Evolutionary conservation across 1,284 basidiomycete genomes (phyloP).

Genomic region (Tilletia horrida): DNA sequence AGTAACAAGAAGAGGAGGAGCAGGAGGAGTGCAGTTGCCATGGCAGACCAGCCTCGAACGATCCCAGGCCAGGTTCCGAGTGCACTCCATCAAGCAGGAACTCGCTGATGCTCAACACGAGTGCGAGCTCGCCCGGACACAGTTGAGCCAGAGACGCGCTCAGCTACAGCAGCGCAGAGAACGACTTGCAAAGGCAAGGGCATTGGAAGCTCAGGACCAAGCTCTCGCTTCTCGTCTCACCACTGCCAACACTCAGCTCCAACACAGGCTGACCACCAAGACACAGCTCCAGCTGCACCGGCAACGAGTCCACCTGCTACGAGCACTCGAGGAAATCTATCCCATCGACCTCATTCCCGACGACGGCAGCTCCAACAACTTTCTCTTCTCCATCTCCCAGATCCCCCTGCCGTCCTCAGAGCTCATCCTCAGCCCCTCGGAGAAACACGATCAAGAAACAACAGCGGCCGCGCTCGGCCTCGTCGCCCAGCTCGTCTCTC

Average conservation of each 20-base stretch:
- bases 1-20: neutral
- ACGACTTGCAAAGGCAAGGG: neutral
- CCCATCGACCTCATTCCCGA: conserved; percentile 42
- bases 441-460: conserved; percentile 2
- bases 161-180: neutral
- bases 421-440: neutral
- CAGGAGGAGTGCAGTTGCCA: neutral
- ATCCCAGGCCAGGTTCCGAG: conserved; percentile 6
- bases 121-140: neutral
- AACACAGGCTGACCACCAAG: too few species aligned
- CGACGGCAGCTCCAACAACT: conserved; percentile 32
- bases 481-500: conserved; percentile 46
- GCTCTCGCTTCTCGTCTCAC: neutral
- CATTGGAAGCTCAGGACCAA: neutral
- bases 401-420: conserved; percentile 42
- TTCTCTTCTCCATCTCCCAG: conserved; percentile 49
- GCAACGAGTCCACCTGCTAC: conserved; percentile 34
- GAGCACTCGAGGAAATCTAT: conserved; percentile 46
- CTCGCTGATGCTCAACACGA: neutral
- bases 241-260: neutral
- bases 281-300: neutral
- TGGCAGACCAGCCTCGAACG: conserved; percentile 2
- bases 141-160: neutral
- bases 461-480: conserved; percentile 39
- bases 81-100: neutral